Base-by-base conservation (phyloP, 306 rosid genomes). In the Alnus rubra region DNA sequence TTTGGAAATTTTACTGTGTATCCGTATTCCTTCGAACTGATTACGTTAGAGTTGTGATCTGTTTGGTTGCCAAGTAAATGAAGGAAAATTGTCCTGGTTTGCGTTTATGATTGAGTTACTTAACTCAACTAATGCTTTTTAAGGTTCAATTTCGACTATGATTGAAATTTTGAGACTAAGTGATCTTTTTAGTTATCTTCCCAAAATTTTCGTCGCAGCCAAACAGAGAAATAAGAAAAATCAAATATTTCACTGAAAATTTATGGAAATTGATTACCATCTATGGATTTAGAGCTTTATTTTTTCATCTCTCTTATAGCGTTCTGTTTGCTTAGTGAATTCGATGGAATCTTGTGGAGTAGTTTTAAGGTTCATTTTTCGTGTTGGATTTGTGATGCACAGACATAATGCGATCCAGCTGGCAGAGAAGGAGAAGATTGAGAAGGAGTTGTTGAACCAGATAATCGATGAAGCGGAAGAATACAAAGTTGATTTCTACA, bases 401-500 rank as follows among this genome's bases (percentile, higher is more conserved):
- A 81, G 86, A 54, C 74, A 84, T 78, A 87, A 84, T 70, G 90
- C 82, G 11, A 73, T 79, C 71, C 76, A 68, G 62, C 86, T 84
- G 0, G 88, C 75, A 37, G 88, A 76, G 84, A 84, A 87, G 70
- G 86, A 84, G 53, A 84, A 62, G 84, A 79, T 72, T 70, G 90
- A 87, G 4, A 84, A 82, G 74, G 88, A 78, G 63, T 23, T 81
- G 69, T 55, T 81, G 82, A 76, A 45, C 73, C 88, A 87, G 64
- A 84, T 81, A 39, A 79, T 81, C 1, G 70, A 81, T 51, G 88
- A 84, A 69, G 88, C 90, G 7, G 82, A 81, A 42, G 82, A 79
- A 19, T 87, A 75, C 88, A 87, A 87, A 81, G 74, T 76, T 42
- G 84, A 74, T 2, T 87, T 84, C 70, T 79, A 84, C 78, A 73